Conservation (phyloP, 495 filamentous ascomycete species). For the Pseudevernia furfuracea region DNA sequence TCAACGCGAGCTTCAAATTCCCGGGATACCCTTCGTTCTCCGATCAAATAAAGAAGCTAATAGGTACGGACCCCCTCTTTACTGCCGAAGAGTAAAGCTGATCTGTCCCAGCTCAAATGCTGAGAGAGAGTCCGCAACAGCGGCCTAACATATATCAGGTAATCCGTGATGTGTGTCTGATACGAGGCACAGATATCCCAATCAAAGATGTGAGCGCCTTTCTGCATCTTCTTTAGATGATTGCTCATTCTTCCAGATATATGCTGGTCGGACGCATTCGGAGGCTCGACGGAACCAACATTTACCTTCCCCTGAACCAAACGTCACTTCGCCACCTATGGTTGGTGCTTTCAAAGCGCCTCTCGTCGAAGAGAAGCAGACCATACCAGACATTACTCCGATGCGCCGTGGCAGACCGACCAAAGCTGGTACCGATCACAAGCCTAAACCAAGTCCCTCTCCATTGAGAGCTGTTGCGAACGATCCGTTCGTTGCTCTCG, state of each 20-base stretch:
- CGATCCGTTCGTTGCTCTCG: conserved; percentile 86
- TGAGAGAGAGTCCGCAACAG: conserved; percentile 71
- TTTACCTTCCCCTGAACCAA: conserved; percentile 46
- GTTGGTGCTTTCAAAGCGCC: conserved; percentile 64
- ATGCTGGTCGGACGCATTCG: conserved; percentile 60
- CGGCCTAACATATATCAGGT: conserved; percentile 94
- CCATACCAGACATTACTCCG: conserved; percentile 83
- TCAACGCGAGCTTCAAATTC: conserved; percentile 93
- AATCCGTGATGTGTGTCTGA: conserved; percentile 71
- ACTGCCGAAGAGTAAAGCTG: conserved; percentile 7
- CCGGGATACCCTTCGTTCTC: conserved; percentile 84
- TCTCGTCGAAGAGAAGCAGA: conserved; percentile 55
- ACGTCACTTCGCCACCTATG: conserved; percentile 49
- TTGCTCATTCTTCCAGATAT: conserved; percentile 55
- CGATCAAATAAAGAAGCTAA: conserved; percentile 81
- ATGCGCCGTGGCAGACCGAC: conserved; percentile 86
- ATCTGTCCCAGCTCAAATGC: conserved; percentile 66
- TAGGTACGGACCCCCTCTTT: conserved; percentile 53
- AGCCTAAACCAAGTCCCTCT: conserved; percentile 62
- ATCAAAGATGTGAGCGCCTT: conserved; percentile 73
- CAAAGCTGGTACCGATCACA: conserved; percentile 39
- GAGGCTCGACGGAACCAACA: conserved; percentile 55
- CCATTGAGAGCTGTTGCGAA: conserved; percentile 59
- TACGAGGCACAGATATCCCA: conserved; percentile 83
- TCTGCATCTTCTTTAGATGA: not conserved